Evolutionary conservation across 345 rosid genomes (phyloP).

Genomic region (Sonneratia alba): DNA sequence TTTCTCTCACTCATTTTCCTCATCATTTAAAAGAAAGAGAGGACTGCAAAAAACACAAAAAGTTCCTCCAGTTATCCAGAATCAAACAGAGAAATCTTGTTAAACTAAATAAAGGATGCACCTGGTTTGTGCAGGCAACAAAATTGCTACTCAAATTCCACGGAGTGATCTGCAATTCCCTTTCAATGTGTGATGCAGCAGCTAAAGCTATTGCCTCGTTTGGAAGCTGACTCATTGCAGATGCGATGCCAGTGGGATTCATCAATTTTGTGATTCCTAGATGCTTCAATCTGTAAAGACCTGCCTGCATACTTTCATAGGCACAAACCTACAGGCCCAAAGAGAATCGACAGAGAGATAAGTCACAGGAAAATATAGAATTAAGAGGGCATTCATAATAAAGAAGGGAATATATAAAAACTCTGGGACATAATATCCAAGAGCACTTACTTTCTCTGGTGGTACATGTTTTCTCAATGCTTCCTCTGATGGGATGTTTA

Average conservation of each 20-base stretch:
- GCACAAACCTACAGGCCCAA: constrained; percentile 60
- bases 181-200: constrained; percentile 93
- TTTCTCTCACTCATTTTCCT: too few relatives aligned
- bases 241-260: constrained; percentile 62
- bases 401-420: not conserved
- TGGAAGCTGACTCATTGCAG: constrained; percentile 89
- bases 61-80: not conserved
- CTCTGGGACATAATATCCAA: not conserved
- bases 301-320: constrained; percentile 97
- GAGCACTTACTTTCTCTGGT: constrained; percentile 78
- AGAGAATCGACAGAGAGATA: constrained; percentile 1
- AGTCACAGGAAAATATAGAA: not conserved
- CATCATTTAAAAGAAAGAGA: not conserved
- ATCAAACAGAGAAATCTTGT: too few relatives aligned
- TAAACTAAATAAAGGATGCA: constrained; percentile 10
- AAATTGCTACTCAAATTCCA: constrained; percentile 94
- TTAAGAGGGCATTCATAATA: too few relatives aligned
- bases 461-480: constrained; percentile 65
- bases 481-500: constrained; percentile 68
- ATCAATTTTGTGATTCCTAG: constrained; percentile 77
- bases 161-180: constrained; percentile 92
- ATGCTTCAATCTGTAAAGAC: constrained; percentile 80
- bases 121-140: constrained; percentile 94
- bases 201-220: constrained; percentile 93
- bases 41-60: not conserved